These are phyloP conservation scores for Erythrophleum fordii DNA, from an alignment of 306 rosid species.

Conservation along the genomic window DNA sequence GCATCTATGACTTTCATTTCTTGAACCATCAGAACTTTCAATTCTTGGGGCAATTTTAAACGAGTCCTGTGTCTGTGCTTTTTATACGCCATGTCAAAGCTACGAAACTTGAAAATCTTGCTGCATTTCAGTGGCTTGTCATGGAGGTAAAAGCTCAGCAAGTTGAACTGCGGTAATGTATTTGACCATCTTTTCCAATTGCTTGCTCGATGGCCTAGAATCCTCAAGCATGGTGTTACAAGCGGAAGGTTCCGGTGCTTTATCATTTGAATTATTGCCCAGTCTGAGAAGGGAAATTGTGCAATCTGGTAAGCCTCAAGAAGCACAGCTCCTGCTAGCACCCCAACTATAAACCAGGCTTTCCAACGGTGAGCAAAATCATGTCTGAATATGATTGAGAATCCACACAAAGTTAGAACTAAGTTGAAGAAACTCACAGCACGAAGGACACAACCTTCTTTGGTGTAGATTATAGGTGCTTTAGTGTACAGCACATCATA, in stretches of 20 bases:
- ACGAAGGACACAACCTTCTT: constrained; percentile 58
- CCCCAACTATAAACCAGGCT: constrained; percentile 43
- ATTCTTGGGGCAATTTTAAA: constrained; percentile 32
- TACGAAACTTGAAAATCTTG: constrained; percentile 40
- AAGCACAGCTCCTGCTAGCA: constrained; percentile 54
- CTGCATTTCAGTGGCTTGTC: constrained; percentile 46
- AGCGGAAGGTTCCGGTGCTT: constrained; percentile 48
- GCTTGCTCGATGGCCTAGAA: constrained; percentile 48
- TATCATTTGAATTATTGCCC: constrained; percentile 63
- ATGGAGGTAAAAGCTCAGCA: constrained; percentile 57
- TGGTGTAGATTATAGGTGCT: constrained; percentile 58
- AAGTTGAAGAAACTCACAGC: constrained; percentile 47
- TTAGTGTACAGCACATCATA: constrained; percentile 76
- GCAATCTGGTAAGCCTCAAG: constrained; percentile 66
- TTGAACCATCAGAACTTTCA: constrained; percentile 51
- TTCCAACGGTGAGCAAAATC: constrained; percentile 33
- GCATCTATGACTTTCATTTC: constrained; percentile 57
- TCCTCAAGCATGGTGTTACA: constrained; percentile 42
- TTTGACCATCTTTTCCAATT: constrained; percentile 70
- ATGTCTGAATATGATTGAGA: constrained; percentile 37
- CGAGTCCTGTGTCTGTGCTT: constrained; percentile 41
- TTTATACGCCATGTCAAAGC: constrained; percentile 44
- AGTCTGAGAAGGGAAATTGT: constrained; percentile 59
- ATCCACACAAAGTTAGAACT: constrained; percentile 45
- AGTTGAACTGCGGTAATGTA: constrained; percentile 63